phyloP scores from a whole-genome alignment of 257 asterid species.

The Rhazya stricta region DNA sequence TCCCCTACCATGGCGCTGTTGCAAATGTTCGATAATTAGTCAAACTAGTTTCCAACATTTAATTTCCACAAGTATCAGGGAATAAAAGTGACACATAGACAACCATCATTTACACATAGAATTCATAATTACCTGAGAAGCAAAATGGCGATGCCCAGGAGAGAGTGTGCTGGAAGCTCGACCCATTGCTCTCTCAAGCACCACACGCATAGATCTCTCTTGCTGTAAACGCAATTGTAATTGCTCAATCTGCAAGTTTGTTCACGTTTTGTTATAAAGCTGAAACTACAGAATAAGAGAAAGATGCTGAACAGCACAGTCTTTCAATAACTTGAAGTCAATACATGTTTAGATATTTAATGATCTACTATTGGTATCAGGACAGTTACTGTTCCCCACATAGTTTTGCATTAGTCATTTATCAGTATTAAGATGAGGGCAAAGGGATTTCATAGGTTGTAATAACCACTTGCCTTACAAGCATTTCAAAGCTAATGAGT shows the following conservation, averaged over 20 bases:
- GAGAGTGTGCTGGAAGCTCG: slow-evolving; percentile 61
- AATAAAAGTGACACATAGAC: not conserved
- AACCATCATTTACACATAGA: not conserved
- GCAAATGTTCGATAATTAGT: not conserved
- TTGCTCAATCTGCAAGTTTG: slow-evolving; percentile 41
- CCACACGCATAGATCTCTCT: slow-evolving; percentile 54
- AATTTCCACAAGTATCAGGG: not conserved
- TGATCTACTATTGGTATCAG: not conserved
- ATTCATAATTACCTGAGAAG: slow-evolving; percentile 39
- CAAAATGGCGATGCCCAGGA: slow-evolving; percentile 59
- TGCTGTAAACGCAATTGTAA: slow-evolving; percentile 49
- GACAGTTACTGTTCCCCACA: not conserved
- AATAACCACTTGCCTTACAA: not conserved
- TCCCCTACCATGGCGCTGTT: not conserved
- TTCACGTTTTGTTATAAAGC: not conserved
- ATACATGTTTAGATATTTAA: not conserved
- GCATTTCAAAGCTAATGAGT: not conserved
- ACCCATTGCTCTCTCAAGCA: slow-evolving; percentile 66
- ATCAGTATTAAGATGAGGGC: not conserved
- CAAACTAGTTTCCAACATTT: not conserved
- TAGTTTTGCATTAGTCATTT: not conserved
- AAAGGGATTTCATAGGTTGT: not conserved
- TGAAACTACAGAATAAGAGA: not conserved
- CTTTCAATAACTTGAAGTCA: not conserved
- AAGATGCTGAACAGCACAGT: not conserved